phyloP scores from a whole-genome alignment of 2,329 filamentous ascomycete species.

The Metarhizium anisopliae region DNA sequence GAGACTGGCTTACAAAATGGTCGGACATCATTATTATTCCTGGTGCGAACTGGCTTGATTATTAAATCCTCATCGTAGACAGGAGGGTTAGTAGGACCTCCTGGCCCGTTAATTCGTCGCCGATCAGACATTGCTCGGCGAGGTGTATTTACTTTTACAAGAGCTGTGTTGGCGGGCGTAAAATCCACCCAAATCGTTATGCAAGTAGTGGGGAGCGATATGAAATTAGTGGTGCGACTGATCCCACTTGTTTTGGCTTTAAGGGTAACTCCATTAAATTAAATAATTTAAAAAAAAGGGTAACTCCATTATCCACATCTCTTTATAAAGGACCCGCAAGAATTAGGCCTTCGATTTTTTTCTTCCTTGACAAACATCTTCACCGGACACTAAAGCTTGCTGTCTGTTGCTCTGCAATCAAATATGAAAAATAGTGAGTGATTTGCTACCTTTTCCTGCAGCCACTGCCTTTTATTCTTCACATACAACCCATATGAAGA shows the following conservation, averaged over 20 bases:
- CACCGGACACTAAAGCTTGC: too few species aligned
- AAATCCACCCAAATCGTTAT: neutral
- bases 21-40: slow-evolving; percentile 53
- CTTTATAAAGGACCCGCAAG: neutral
- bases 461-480: neutral
- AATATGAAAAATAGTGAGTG: neutral
- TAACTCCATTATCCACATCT: neutral
- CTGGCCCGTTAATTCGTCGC: slow-evolving; percentile 82
- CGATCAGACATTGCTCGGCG: slow-evolving; percentile 62
- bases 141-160: neutral
- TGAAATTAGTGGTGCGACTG: neutral
- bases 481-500: slow-evolving; percentile 37
- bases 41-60: slow-evolving; percentile 46
- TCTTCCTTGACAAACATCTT: too few species aligned
- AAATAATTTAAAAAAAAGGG: neutral
- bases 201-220: slow-evolving; percentile 2
- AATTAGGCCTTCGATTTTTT: neutral
- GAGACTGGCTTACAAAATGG: slow-evolving; percentile 35
- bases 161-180: neutral
- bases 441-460: neutral
- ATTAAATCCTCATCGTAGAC: slow-evolving; percentile 50
- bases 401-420: too few species aligned
- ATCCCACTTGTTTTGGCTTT: neutral
- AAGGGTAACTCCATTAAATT: neutral
- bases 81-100: slow-evolving; percentile 66